Conservation (phyloP, 305 asterid genomes). For the Fraxinus baroniana region DNA sequence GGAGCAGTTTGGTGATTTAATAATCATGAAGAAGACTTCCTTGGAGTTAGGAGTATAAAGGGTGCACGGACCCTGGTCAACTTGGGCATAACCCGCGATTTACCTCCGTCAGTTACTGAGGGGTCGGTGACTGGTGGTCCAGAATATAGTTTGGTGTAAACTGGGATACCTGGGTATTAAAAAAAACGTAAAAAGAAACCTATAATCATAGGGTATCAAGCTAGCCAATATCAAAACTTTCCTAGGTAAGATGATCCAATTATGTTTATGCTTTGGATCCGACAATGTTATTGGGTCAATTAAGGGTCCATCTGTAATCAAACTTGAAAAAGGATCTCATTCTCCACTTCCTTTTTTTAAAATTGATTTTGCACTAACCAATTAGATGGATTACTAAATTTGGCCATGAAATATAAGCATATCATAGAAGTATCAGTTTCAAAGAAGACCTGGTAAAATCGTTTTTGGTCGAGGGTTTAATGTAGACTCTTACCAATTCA, state of each 20-base stretch:
- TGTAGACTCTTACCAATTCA: neutral
- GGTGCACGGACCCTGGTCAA: too few relatives aligned
- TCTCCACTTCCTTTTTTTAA: constrained; percentile 1
- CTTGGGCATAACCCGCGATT: too few relatives aligned
- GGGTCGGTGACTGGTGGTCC: too few relatives aligned
- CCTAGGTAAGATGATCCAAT: constrained; percentile 26
- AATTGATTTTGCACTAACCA: neutral
- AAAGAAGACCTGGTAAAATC: neutral
- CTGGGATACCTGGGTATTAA: too few relatives aligned
- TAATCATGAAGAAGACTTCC: too few relatives aligned
- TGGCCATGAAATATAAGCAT: neutral
- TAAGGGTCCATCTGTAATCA: neutral
- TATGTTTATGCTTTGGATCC: constrained; percentile 21
- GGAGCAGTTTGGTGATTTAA: too few relatives aligned
- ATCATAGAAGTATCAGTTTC: neutral
- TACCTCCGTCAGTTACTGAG: too few relatives aligned
- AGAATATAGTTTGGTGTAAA: too few relatives aligned
- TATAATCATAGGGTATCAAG: neutral
- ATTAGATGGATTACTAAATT: neutral
- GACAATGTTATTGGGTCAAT: constrained; percentile 7
- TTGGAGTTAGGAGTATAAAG: too few relatives aligned
- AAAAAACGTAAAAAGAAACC: neutral
- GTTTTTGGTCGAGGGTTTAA: neutral
- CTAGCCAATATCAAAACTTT: neutral
- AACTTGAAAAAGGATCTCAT: constrained; percentile 17